Evolutionary conservation across 257 asterid species (phyloP).

Genomic region (Plantago elongata): DNA sequence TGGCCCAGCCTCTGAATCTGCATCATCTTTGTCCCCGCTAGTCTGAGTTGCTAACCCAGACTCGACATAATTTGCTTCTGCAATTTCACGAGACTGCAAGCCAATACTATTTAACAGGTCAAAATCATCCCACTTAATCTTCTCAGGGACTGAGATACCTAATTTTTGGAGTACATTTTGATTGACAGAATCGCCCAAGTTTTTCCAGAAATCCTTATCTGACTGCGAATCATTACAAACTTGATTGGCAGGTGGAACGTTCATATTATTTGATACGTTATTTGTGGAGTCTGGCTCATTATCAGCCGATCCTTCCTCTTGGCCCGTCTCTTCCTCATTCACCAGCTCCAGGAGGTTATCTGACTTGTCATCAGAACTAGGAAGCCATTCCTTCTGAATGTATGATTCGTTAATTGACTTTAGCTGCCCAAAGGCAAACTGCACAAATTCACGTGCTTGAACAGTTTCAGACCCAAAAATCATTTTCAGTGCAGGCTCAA

Average conservation of each 20-base stretch:
- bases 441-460: slow-evolving; percentile 88
- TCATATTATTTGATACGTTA: slow-evolving; percentile 10
- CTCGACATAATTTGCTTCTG: slow-evolving; percentile 72
- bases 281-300: slow-evolving; percentile 17
- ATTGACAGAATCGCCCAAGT: slow-evolving; percentile 56
- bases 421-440: slow-evolving; percentile 84
- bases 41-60: slow-evolving; percentile 87
- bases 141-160: slow-evolving; percentile 66
- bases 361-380: slow-evolving; percentile 23
- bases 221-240: slow-evolving; percentile 40
- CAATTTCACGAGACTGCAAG: slow-evolving; percentile 55
- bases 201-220: slow-evolving; percentile 74
- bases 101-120: slow-evolving; percentile 67
- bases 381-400: slow-evolving; percentile 50
- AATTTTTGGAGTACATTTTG: slow-evolving; percentile 56
- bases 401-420: slow-evolving; percentile 68
- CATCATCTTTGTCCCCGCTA: slow-evolving; percentile 30
- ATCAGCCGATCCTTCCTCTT: slow-evolving; percentile 14
- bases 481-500: slow-evolving; percentile 76
- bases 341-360: slow-evolving; percentile 24
- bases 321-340: slow-evolving; percentile 24
- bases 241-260: slow-evolving; percentile 21
- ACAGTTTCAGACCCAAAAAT: slow-evolving; percentile 83
- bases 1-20: slow-evolving; percentile 28
- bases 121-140: slow-evolving; percentile 77